Percentiles rank a stretch among this genome's conserved stretches.
phyloP scores from a whole-genome alignment of 345 rosid genomes.

The Melaleuca quinquenervia region DNA sequence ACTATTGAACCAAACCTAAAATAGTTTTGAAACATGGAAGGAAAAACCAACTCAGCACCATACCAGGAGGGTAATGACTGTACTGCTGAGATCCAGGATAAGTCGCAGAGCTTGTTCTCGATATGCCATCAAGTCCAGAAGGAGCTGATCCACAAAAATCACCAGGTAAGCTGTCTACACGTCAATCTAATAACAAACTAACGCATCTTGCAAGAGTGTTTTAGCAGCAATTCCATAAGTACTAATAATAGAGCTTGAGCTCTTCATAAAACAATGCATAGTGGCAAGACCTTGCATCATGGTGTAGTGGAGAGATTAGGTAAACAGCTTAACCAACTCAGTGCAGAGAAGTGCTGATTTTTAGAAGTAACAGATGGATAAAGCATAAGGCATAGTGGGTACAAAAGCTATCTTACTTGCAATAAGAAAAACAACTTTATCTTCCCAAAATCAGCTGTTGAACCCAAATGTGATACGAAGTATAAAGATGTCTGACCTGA shows the following conservation, averaged over 20 bases:
- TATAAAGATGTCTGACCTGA: conserved; percentile 38
- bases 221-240: background rate
- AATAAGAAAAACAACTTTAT: background rate
- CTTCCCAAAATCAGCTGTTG: background rate
- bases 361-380: background rate
- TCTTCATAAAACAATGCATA: background rate
- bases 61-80: conserved; percentile 96
- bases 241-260: background rate
- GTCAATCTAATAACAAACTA: background rate
- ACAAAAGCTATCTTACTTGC: background rate
- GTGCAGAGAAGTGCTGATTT: background rate
- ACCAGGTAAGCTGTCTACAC: background rate
- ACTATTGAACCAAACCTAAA: background rate
- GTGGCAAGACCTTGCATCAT: background rate
- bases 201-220: background rate
- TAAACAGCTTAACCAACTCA: background rate
- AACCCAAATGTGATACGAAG: background rate
- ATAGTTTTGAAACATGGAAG: background rate
- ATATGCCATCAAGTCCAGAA: conserved; percentile 93
- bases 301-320: background rate
- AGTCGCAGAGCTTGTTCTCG: conserved; percentile 96
- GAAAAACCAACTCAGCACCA: conserved; percentile 19
- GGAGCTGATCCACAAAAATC: conserved; percentile 38
- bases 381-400: background rate
- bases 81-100: conserved; percentile 94